Evolutionary conservation across 306 rosid species (phyloP), one percentile per base, ranked within the genome.

Genomic region (Abrus precatorius): DNA sequence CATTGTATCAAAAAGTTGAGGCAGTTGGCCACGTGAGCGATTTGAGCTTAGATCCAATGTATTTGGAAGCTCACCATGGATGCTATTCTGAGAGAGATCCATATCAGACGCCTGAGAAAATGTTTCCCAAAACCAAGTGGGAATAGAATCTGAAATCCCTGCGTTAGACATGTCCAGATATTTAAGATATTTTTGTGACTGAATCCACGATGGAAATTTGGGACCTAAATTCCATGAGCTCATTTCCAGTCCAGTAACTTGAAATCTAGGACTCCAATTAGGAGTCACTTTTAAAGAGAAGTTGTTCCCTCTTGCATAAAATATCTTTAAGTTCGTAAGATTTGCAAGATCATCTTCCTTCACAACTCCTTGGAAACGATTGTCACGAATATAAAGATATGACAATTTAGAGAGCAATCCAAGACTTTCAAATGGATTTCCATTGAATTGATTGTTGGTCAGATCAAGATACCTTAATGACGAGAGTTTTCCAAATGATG

Each of bases 141-240:
- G 52, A 9, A 47, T 3, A 1, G 12, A 1, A 47, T 12, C 3
- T 34, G 45, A 66, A 29, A 78, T 48, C 29, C 53, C 7, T 2
- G 50, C 56, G 72, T 84, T 59, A 3, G 77, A 73, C 45, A 84
- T 38, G 2, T 66, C 47, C 67, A 84, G 65, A 32, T 3, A n/a
- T 0, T 0, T 0, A 41, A 83, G 54, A 32, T 30, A 0, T 8
- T 10, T 79, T 52, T 60, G 72, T 30, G 84, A 84, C 0, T 30
- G 28, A 53, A 79, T 68, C 87, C 80, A 78, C 49, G 53, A 43
- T 14, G 80, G 80, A 78, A 79, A 79, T 2, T 20, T 32, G 4
- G 77, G 74, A 33, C 80, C 73, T 7, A 79, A 59, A 1, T 38
- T 28, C 73, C 80, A 84, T 1, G 68, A 67, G 38, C 9, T 5